Conservation (phyloP, 2,329 filamentous ascomycete genomes). For the Drechslerella dactyloides region DNA sequence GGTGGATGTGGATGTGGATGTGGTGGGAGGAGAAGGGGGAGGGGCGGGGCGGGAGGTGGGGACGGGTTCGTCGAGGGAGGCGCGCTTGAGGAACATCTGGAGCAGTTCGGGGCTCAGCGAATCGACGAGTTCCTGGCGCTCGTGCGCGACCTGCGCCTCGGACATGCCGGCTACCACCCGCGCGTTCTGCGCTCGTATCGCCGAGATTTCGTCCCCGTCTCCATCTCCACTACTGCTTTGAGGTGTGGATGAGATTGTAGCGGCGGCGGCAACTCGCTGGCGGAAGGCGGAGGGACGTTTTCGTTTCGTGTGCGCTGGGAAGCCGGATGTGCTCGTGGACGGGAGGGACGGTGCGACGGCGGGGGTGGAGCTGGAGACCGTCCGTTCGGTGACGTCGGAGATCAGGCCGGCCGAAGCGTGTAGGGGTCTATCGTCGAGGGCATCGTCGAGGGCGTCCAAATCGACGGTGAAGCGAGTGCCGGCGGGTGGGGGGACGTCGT, state of each 20-base stretch:
- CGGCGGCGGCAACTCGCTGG: conserved; percentile 60
- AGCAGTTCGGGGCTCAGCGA: conserved; percentile 77
- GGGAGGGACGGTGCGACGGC: conserved; percentile 26
- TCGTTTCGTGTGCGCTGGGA: conserved; percentile 86
- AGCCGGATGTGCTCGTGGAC: conserved; percentile 63
- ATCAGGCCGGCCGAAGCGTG: conserved; percentile 24
- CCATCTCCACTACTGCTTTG: too few relatives aligned
- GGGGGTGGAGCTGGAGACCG: conserved; percentile 18
- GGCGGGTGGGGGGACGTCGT: conserved; percentile 30
- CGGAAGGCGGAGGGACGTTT: conserved; percentile 76
- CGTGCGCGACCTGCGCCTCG: conserved; percentile 77
- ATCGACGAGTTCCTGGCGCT: conserved; percentile 79
- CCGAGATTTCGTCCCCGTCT: conserved; percentile 70
- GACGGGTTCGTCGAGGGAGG: conserved; percentile 72
- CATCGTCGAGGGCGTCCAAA: conserved; percentile 13
- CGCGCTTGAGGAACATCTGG: conserved; percentile 75
- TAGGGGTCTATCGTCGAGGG: conserved; percentile 2
- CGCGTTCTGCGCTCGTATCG: conserved; percentile 83
- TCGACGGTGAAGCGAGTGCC: conserved; percentile 44
- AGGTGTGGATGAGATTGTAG: conserved; percentile 42
- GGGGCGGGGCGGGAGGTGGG: conserved; percentile 67
- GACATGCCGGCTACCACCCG: conserved; percentile 79
- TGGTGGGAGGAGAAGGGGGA: conserved; percentile 63
- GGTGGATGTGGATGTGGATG: conserved; percentile 43
- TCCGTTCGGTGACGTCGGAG: conserved; percentile 34